Evolutionary conservation across 169 alveolate genomes (phyloP), one percentile per base, ranked within the genome.

Genomic region (Plasmodium vinckei): DNA sequence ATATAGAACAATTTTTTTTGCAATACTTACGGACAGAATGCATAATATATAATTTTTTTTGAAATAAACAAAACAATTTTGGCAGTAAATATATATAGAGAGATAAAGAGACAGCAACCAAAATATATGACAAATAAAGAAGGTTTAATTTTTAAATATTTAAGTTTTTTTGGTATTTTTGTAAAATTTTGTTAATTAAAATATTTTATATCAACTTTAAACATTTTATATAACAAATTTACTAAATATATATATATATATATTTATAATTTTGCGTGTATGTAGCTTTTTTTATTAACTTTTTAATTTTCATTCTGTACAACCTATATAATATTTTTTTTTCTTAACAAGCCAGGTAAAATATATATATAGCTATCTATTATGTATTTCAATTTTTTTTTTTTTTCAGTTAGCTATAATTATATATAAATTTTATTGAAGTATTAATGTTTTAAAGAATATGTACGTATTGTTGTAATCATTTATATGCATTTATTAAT

Each of bases 111-210:
- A 73, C 13, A 75, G 4, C 47, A 42, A 27, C 2, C 46, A 75
- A 49, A 39, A 15, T 23, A 60, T 17, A n/a, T 59, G 21, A 64
- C 44, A 46, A 75, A 42, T 10, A 47, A 75, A 75, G 88, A 69
- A 75, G 88, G 88, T 75, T 75, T 75, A 75, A 75, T 75, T 75
- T 75, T 75, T 75, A 75, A 75, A 75, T 75, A 75, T 47, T 75
- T 75, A 56, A 75, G 88, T 75, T 75, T 75, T 75, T 75, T 75
- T 75, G 73, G 61, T 75, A 75, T 47, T 75, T 75, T 68, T 61
- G 75, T 75, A 61, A 75, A 61, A 61, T 75, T 75, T 63, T 75
- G 59, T 73, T 73, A 60, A 73, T 60, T 60, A 53, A 73, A 73
- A 60, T 39, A 46, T 42, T 68, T 68, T 73, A 3, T 73, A 3